Evolutionary conservation across 176 grass and related monocot genomes (phyloP).

Genomic region (Rhynchospora breviuscula): DNA sequence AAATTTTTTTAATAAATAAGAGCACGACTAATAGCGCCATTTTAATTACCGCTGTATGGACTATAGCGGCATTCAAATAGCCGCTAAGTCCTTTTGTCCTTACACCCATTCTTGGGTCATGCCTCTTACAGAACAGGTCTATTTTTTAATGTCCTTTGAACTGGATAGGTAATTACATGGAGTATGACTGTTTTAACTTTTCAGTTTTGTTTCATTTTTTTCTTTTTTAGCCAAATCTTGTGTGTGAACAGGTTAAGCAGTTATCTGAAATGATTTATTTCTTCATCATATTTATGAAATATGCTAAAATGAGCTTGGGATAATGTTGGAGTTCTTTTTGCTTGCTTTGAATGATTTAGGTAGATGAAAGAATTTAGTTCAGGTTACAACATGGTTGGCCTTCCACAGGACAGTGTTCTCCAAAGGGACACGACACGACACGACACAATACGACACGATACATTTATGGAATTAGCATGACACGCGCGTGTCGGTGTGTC

Average conservation of each 20-base stretch:
- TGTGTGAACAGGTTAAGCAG: conserved; percentile 82
- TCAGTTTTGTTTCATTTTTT: conserved; percentile 4
- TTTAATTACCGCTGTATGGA: too few relatives aligned
- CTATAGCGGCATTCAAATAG: too few relatives aligned
- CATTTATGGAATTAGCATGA: too few relatives aligned
- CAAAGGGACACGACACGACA: too few relatives aligned
- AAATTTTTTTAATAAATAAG: too few relatives aligned
- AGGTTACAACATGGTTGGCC: conserved; percentile 86
- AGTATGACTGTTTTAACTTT: neutral
- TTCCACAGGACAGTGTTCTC: too few relatives aligned
- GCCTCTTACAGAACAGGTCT: conserved; percentile 83
- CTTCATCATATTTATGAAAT: conserved; percentile 1
- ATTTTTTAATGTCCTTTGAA: conserved; percentile 4
- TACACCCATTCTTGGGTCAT: conserved; percentile 90
- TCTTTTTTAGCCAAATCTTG: conserved; percentile 54
- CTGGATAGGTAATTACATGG: neutral
- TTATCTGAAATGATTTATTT: conserved; percentile 24
- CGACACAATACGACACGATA: too few relatives aligned
- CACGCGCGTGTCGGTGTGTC: too few relatives aligned
- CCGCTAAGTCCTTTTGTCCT: too few relatives aligned
- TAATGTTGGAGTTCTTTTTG: conserved; percentile 31
- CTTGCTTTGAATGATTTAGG: conserved; percentile 45
- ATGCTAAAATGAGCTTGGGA: conserved; percentile 12
- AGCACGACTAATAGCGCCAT: too few relatives aligned
- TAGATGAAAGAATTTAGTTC: conserved; percentile 71